Evolutionary conservation across 345 rosid genomes (phyloP).

Genomic region (Boechera retrofracta): DNA sequence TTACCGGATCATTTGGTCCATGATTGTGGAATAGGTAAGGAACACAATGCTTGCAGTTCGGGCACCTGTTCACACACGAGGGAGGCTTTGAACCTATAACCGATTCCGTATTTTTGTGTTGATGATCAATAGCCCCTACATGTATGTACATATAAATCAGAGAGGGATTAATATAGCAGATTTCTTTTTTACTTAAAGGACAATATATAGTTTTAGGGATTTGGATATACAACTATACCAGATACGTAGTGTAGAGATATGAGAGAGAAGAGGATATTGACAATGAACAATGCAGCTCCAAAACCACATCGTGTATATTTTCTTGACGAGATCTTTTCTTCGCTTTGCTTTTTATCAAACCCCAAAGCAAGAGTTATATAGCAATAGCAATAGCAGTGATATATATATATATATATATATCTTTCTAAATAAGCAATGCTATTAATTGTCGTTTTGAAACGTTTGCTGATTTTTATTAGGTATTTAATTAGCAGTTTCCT

Average conservation of each 20-base stretch:
- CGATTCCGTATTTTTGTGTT: conserved; percentile 36
- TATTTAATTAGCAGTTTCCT: too few species aligned
- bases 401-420: too few species aligned
- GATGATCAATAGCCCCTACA: conserved; percentile 23
- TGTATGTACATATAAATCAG: neutral
- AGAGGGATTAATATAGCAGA: neutral
- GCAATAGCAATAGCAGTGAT: too few species aligned
- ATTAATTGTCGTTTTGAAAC: too few species aligned
- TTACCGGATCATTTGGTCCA: conserved; percentile 61
- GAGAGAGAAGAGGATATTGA: conserved; percentile 28
- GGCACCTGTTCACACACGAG: conserved; percentile 64
- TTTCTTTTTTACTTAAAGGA: neutral
- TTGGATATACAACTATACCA: conserved; percentile 21
- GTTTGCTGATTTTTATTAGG: too few species aligned
- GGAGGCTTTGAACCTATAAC: conserved; percentile 85
- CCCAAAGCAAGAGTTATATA: too few species aligned
- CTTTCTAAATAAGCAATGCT: too few species aligned
- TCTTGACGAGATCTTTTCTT: neutral
- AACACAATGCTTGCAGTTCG: conserved; percentile 69
- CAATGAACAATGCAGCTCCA: conserved; percentile 33
- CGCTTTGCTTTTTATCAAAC: too few species aligned
- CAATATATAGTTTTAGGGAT: neutral
- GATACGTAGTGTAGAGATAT: conserved; percentile 15
- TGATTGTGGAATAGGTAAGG: conserved; percentile 60
- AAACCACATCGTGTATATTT: conserved; percentile 32